Evolutionary conservation across 225 moss, liverwort and hornwort species (phyloP).

Genomic region (Bryum argenteum): DNA sequence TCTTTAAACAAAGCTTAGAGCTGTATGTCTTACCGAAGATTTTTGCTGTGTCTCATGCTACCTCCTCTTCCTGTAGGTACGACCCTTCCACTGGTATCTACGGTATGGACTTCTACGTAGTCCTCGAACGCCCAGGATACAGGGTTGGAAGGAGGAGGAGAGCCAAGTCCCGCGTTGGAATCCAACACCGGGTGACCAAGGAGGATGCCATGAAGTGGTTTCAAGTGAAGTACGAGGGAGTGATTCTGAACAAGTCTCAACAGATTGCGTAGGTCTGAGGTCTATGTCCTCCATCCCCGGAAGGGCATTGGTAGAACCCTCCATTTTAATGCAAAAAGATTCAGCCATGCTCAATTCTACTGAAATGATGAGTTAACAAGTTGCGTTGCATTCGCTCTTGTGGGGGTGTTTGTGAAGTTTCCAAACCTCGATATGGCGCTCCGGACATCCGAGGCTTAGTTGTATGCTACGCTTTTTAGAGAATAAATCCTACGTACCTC

Average conservation of each 20-base stretch:
- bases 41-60: neutral
- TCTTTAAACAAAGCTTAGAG: too few species aligned
- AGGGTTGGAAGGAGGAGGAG: constrained; percentile 33
- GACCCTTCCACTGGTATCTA: constrained; percentile 36
- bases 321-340: neutral
- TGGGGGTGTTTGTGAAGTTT: neutral
- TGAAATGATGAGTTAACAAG: neutral
- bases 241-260: constrained; percentile 35
- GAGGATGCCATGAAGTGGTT: constrained; percentile 39
- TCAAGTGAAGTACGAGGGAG: constrained; percentile 36
- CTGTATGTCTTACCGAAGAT: too few species aligned
- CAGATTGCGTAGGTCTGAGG: constrained; percentile 13
- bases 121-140: constrained; percentile 33
- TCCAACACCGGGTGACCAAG: constrained; percentile 35
- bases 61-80: constrained; percentile 16
- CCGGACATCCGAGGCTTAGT: too few species aligned
- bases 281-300: neutral
- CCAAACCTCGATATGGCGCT: neutral
- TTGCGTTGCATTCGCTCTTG: neutral
- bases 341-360: neutral
- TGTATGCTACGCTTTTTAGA: too few species aligned
- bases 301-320: neutral
- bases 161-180: constrained; percentile 32
- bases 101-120: constrained; percentile 34
- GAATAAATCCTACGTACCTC: too few species aligned